Conservation (phyloP, 768 basidiomycete genomes). For the Phlebiopsis gigantea region DNA sequence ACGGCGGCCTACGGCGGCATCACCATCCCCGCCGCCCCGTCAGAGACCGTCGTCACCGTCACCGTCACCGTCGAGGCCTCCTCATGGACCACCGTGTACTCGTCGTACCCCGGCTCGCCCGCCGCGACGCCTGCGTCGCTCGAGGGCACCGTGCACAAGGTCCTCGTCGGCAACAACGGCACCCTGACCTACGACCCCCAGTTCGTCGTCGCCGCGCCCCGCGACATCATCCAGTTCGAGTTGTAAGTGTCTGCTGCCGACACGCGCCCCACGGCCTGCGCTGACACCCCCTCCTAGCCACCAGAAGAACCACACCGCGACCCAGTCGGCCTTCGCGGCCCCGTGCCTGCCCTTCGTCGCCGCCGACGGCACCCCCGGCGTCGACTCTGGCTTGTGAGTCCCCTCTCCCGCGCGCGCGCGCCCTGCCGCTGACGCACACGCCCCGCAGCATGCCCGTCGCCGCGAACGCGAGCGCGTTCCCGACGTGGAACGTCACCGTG, state of each 20-base stretch:
- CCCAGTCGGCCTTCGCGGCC: conserved; percentile 55
- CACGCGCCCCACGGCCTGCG: not conserved
- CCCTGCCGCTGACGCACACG: not conserved
- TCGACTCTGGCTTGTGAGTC: conserved; percentile 56
- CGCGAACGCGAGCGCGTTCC: conserved; percentile 40
- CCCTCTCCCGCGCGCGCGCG: not conserved
- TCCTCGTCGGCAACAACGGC: conserved; percentile 49
- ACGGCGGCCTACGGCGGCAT: conserved; percentile 48
- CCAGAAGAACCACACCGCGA: conserved; percentile 64
- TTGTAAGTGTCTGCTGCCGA: conserved; percentile 38
- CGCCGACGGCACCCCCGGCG: conserved; percentile 34
- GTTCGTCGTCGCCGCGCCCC: conserved; percentile 41
- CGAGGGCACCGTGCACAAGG: conserved; percentile 42
- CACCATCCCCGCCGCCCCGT: conserved; percentile 46
- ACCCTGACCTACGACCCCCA: conserved; percentile 47
- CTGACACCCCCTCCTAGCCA: conserved; percentile 33
- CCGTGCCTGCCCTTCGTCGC: conserved; percentile 43
- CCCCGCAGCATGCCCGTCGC: conserved; percentile 33
- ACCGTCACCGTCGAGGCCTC: conserved; percentile 33
- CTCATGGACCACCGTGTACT: conserved; percentile 54
- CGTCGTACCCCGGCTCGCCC: conserved; percentile 49
- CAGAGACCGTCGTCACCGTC: conserved; percentile 37
- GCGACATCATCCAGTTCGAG: conserved; percentile 54
- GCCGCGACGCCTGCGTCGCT: conserved; percentile 46
- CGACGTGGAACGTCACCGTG: conserved; percentile 52